These are phyloP conservation scores for Schrenkiella parvula DNA, from an alignment of 345 rosid genomes.

Conservation along the genomic window DNA sequence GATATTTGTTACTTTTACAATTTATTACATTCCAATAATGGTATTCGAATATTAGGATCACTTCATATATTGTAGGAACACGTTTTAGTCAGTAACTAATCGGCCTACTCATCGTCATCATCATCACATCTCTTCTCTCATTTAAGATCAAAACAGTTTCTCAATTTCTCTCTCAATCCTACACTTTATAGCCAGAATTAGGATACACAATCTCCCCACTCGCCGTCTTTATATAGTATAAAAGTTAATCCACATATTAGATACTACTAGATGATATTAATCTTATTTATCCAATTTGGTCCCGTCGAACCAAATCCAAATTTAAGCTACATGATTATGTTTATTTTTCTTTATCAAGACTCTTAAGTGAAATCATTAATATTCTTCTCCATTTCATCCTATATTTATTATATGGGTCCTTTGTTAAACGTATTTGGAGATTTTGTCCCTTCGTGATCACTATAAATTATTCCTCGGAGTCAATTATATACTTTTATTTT, in stretches of 20 bases:
- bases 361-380: neutral
- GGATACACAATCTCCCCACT: neutral
- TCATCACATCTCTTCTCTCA: neutral
- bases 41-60: slow-evolving; percentile 22
- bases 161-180: neutral
- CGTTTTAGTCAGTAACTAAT: slow-evolving; percentile 27
- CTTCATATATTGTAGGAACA: slow-evolving; percentile 27
- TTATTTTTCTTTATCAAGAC: neutral
- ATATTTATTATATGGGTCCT: neutral
- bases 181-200: neutral
- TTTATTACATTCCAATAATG: slow-evolving; percentile 12
- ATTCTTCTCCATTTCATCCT: neutral
- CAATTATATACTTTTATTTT: neutral
- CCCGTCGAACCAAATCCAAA: neutral
- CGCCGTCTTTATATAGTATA: neutral
- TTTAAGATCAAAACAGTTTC: slow-evolving; percentile 9
- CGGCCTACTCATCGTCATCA: slow-evolving; percentile 25
- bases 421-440: neutral
- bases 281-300: neutral
- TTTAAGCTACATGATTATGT: neutral
- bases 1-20: slow-evolving; percentile 23
- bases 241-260: neutral
- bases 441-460: neutral
- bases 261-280: neutral
- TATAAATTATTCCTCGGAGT: neutral